These are phyloP conservation scores for Picocystis salinarum DNA, from an alignment of 139 green algal species.

Conservation along the genomic window DNA sequence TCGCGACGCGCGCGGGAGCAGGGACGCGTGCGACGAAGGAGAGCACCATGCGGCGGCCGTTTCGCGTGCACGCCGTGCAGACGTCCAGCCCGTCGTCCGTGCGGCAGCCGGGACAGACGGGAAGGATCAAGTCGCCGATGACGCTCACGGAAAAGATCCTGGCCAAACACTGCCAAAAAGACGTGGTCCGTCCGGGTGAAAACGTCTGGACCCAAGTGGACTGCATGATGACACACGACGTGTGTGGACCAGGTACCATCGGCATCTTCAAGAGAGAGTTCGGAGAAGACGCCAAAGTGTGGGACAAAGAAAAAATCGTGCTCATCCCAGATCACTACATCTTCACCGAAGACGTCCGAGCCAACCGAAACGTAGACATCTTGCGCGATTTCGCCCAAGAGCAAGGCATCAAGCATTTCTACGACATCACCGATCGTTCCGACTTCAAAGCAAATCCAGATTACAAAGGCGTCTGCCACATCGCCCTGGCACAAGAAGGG, in stretches of 20 bases:
- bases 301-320: slow-evolving; percentile 73
- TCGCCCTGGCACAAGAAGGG: slow-evolving; percentile 76
- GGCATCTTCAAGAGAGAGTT: slow-evolving; percentile 93
- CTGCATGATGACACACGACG: slow-evolving; percentile 88
- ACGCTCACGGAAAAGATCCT: slow-evolving; percentile 94
- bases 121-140: slow-evolving; percentile 57
- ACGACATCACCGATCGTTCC: slow-evolving; percentile 74
- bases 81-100: too few relatives aligned
- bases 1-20: too few relatives aligned
- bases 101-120: too few relatives aligned
- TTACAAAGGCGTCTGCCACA: slow-evolving; percentile 92
- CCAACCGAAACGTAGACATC: slow-evolving; percentile 94
- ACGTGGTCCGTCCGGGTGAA: slow-evolving; percentile 46
- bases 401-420: slow-evolving; percentile 96
- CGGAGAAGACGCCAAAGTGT: slow-evolving; percentile 69
- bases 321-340: slow-evolving; percentile 97
- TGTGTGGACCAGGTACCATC: slow-evolving; percentile 85
- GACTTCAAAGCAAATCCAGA: slow-evolving; percentile 89
- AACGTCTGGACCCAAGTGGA: slow-evolving; percentile 88
- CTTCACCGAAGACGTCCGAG: slow-evolving; percentile 74
- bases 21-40: too few relatives aligned
- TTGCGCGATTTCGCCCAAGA: slow-evolving; percentile 54
- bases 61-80: too few relatives aligned
- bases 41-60: too few relatives aligned
- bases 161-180: slow-evolving; percentile 49